Base-by-base conservation (phyloP, 1,284 basidiomycete genomes). In the Boletus calvinii region DNA sequence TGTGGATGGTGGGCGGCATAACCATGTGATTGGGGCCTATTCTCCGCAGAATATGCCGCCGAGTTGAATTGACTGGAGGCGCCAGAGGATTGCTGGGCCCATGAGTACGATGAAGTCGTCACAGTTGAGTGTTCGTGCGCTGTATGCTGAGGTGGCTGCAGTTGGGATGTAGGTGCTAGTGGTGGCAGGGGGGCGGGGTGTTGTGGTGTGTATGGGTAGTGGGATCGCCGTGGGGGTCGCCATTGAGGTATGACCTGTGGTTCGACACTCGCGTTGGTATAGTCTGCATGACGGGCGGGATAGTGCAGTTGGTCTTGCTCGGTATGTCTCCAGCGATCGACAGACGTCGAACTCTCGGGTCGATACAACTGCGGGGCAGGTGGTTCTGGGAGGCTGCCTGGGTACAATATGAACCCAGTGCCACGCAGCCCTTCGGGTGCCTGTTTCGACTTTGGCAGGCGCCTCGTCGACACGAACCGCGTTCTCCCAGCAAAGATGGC, bases 401-500 rank as follows among this genome's bases (percentile, higher is more conserved):
- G 15, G 41, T 41, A 50, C 3, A 46, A 10, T 1, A 22, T 6
- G n/a, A 46, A 53, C 35, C 39, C 57, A 13, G 61, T 41, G 22
- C 55, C 18, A 50, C 49, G 54, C 6, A 11, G 37, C 6, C 36
- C 52, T 20, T 63, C 64, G 2, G 44, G 18, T 4, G 44, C 17
- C 22, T 54, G 39, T 30, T 46, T 49, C 20, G 57, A 31, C 26
- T 59, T 58, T 24, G 61, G 50, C 26, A 46, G 38, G 48, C 68
- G 67, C 60, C 66, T 71, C 40, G 68, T 60, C 29, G 75, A 77
- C 10, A 85, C 75, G 44, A 85, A 77, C 12, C 79, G 74, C 0
- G 79, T 81, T 53, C 78, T 77, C 2, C 84, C 84, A 3, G 82
- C 79, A 58, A 84, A 79, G 37, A 86, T 81, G 0, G 77, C 71